Conservation (phyloP, 495 filamentous ascomycete species). For the Aspergillus campestris region DNA sequence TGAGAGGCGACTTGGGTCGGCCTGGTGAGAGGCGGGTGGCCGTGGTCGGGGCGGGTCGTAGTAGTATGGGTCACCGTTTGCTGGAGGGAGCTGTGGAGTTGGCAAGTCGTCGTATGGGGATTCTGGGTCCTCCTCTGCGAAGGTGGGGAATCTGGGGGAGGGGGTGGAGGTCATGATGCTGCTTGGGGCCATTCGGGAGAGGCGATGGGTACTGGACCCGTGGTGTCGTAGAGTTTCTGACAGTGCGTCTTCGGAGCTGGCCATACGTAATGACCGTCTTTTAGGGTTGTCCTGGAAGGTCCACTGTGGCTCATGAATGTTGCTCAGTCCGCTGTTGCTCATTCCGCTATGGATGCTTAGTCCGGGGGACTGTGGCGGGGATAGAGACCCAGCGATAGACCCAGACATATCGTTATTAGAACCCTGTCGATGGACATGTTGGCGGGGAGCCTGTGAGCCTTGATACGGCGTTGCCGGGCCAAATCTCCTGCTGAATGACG, state of each 20-base stretch:
- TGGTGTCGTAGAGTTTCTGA: conserved; percentile 6
- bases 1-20: background rate
- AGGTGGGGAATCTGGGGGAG: conserved; percentile 12
- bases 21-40: conserved; percentile 1
- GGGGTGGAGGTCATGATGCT: conserved; percentile 9
- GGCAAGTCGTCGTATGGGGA: background rate
- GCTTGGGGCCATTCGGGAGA: conserved; percentile 18
- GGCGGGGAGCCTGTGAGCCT: no score
- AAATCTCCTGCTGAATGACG: conserved; percentile 40
- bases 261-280: conserved; percentile 19
- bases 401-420: conserved; percentile 9
- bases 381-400: conserved; percentile 21
- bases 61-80: background rate
- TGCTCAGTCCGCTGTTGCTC: conserved; percentile 9
- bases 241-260: conserved; percentile 29
- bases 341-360: conserved; percentile 18
- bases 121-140: conserved; percentile 2
- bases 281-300: conserved; percentile 1
- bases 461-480: conserved; percentile 9
- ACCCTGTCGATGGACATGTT: no score
- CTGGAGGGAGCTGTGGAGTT: background rate
- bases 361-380: conserved; percentile 34
- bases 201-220: conserved; percentile 7
- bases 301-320: background rate
- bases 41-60: background rate